These are phyloP conservation scores for Chaetoscypha palmicola DNA, from an alignment of 2,329 filamentous ascomycete species.

Conservation along the genomic window DNA sequence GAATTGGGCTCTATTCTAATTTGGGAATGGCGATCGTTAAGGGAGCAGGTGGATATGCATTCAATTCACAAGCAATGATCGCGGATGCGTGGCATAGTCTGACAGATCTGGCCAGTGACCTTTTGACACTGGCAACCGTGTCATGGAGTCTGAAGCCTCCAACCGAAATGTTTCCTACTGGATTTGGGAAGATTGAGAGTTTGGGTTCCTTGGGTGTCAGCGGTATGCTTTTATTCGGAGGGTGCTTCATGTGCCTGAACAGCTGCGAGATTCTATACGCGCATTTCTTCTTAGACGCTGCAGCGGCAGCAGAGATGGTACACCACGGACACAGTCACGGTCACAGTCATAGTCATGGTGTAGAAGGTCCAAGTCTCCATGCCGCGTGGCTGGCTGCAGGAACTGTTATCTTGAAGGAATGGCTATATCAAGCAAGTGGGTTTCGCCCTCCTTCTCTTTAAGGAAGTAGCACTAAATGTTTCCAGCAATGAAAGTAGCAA, in stretches of 20 bases:
- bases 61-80: constrained; percentile 88
- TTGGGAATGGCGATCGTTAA: constrained; percentile 91
- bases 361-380: constrained; percentile 74
- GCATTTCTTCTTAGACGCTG: constrained; percentile 62
- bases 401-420: constrained; percentile 90
- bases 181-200: constrained; percentile 97
- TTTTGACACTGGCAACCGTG: constrained; percentile 89
- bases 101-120: constrained; percentile 89
- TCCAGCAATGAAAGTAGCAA: constrained; percentile 87
- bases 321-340: constrained; percentile 55
- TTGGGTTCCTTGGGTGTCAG: constrained; percentile 90
- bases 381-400: constrained; percentile 90
- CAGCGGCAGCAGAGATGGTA: constrained; percentile 47
- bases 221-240: constrained; percentile 80
- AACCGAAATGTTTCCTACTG: constrained; percentile 74
- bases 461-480: constrained; percentile 18
- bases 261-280: constrained; percentile 63
- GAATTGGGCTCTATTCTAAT: constrained; percentile 83
- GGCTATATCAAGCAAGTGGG: constrained; percentile 93
- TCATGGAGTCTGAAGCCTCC: constrained; percentile 87
- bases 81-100: constrained; percentile 95
- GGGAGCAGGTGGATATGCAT: constrained; percentile 83
- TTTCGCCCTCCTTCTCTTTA: not conserved
- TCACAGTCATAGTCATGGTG: constrained; percentile 55
- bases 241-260: constrained; percentile 84